Evolutionary conservation across 1,139 yeast genomes (phyloP).

Genomic region (Diutina siamensis): DNA sequence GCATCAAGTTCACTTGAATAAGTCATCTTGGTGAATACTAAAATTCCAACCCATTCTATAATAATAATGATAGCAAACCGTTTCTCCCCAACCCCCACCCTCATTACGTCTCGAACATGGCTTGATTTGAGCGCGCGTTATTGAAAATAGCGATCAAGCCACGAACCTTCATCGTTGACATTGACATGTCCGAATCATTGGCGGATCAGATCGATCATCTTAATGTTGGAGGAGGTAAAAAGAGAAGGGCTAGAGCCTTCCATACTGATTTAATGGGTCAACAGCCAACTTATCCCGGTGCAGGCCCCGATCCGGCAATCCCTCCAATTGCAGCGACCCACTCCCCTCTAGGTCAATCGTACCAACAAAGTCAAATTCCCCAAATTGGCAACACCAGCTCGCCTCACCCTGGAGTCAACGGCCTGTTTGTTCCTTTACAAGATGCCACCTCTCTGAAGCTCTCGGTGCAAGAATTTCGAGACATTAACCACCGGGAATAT

Average conservation of each 20-base stretch:
- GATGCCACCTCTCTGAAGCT: slow-evolving; percentile 2
- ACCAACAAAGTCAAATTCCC: neutral
- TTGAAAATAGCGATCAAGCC: too few species aligned
- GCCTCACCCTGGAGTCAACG: neutral
- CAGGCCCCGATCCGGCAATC: neutral
- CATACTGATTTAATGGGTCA: slow-evolving; percentile 4
- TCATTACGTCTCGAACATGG: too few species aligned
- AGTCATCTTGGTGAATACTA: too few species aligned
- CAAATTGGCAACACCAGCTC: neutral
- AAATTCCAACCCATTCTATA: too few species aligned
- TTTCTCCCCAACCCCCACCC: too few species aligned
- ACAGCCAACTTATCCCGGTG: slow-evolving; percentile 4
- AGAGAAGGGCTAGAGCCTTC: neutral
- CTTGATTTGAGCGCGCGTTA: too few species aligned
- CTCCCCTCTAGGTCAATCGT: neutral
- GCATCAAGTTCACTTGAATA: too few species aligned
- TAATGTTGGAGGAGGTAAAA: neutral
- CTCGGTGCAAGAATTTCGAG: slow-evolving; percentile 2
- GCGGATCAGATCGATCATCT: slow-evolving; percentile 1
- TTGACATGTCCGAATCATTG: slow-evolving; percentile 1
- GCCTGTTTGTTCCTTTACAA: slow-evolving; percentile 4
- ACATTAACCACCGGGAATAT: slow-evolving; percentile 1
- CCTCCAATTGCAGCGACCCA: neutral
- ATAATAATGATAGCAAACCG: too few species aligned
- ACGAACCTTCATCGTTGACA: too few species aligned